A percentile compares a stretch with the other conserved stretches of the same genome.
These are phyloP conservation scores for Hymenoscyphus albidus DNA, from an alignment of 2,329 filamentous ascomycete genomes.

Conservation along the genomic window DNA sequence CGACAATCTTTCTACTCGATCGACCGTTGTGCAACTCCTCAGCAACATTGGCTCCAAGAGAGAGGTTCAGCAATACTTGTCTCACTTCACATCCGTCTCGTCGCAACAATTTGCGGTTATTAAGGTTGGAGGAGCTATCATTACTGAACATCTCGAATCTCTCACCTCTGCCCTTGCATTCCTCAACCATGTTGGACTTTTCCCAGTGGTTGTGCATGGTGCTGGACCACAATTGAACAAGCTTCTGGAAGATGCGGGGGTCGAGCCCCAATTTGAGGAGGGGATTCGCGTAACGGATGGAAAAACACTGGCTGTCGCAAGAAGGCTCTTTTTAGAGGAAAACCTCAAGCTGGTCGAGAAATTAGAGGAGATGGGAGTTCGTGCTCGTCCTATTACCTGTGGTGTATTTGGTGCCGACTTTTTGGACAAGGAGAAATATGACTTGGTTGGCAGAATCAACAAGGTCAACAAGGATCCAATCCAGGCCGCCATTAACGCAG, in stretches of 20 bases:
- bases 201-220: conserved; percentile 92
- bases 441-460: conserved; percentile 92
- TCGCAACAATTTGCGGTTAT: conserved; percentile 98
- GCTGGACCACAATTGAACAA: conserved; percentile 93
- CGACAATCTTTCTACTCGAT: conserved; percentile 51
- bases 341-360: conserved; percentile 90
- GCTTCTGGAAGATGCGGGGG: conserved; percentile 81
- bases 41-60: conserved; percentile 95
- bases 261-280: conserved; percentile 94
- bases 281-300: conserved; percentile 94
- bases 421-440: conserved; percentile 93
- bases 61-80: conserved; percentile 95
- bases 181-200: conserved; percentile 90
- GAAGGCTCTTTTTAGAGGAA: conserved; percentile 91
- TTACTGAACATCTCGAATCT: conserved; percentile 90
- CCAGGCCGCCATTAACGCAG: conserved; percentile 83
- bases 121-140: conserved; percentile 94
- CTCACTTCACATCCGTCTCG: conserved; percentile 93
- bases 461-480: conserved; percentile 87
- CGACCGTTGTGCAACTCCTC: conserved; percentile 82
- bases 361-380: conserved; percentile 83
- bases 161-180: conserved; percentile 86
- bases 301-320: conserved; percentile 86
- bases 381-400: conserved; percentile 81
- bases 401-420: conserved; percentile 93